These are phyloP conservation scores for Chondrus crispus DNA, from an alignment of 23 red algal genomes.

Conservation along the genomic window DNA sequence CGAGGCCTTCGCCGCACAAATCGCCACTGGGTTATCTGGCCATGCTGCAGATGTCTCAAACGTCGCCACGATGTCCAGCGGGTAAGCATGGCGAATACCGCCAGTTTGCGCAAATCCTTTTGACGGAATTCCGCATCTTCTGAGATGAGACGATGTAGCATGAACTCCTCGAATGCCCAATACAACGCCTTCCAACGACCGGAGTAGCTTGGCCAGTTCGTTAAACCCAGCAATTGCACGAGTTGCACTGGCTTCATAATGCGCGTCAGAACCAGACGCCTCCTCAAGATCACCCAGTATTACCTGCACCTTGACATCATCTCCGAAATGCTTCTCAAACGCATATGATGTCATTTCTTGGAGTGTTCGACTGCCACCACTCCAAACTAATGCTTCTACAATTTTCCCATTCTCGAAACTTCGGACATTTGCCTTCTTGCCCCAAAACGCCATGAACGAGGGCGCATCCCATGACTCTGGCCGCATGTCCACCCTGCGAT, in stretches of 20 bases:
- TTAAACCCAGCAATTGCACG: constrained; percentile 54
- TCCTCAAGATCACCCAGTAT: constrained; percentile 29
- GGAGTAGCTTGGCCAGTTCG: constrained; percentile 37
- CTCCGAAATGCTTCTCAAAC: constrained; percentile 18
- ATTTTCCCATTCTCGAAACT: constrained; percentile 79
- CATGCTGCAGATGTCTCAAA: constrained; percentile 56
- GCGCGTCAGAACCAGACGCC: constrained; percentile 7
- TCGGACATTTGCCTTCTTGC: constrained; percentile 39
- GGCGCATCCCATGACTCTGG: constrained; percentile 2
- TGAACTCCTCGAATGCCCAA: constrained; percentile 40
- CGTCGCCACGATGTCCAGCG: constrained; percentile 38
- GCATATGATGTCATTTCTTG: constrained; percentile 34
- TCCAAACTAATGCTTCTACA: constrained; percentile 76
- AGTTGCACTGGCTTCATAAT: neutral
- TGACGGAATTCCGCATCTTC: constrained; percentile 30
- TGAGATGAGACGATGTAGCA: constrained; percentile 48
- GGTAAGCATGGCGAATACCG: neutral
- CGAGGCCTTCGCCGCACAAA: constrained; percentile 45
- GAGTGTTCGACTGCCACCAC: constrained; percentile 4
- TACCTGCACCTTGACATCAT: neutral
- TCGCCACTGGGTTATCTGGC: constrained; percentile 57
- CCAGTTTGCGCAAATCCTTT: constrained; percentile 33
- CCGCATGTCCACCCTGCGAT: constrained; percentile 44
- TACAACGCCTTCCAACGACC: constrained; percentile 42
- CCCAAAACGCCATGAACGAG: constrained; percentile 67